phyloP scores from a whole-genome alignment of 2,329 filamentous ascomycete genomes.

The Aureobasidium sp. region DNA sequence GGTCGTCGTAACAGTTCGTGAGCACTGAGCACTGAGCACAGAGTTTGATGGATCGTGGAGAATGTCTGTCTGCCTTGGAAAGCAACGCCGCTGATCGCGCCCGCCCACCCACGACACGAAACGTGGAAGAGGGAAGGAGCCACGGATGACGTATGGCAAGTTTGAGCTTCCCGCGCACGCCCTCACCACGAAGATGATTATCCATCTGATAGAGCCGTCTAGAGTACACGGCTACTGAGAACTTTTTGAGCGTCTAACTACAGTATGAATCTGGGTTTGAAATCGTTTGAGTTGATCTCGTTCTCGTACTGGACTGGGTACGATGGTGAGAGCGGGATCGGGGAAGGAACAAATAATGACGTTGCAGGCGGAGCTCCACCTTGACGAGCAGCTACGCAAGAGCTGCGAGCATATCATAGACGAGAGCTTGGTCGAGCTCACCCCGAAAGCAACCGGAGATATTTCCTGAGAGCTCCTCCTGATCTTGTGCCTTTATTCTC shows the following conservation, averaged over 20 bases:
- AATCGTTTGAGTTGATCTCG: not conserved
- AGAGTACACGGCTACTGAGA: not conserved
- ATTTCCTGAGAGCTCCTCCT: not conserved
- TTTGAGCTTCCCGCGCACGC: not conserved
- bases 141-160: not conserved
- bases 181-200: not conserved
- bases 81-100: slow-evolving; percentile 11
- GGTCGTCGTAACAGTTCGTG: slow-evolving; percentile 3
- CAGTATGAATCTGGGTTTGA: not conserved
- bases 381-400: slow-evolving; percentile 2
- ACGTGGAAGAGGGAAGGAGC: slow-evolving; percentile 2
- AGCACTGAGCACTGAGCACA: not conserved
- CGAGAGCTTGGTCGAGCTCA: not conserved
- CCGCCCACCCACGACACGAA: not conserved
- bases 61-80: slow-evolving; percentile 3
- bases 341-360: not conserved
- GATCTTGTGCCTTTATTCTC: not conserved
- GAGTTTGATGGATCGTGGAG: not conserved
- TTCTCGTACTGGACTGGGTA: not conserved
- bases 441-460: not conserved
- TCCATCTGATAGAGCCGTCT: not conserved
- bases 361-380: not conserved
- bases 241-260: not conserved
- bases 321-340: not conserved
- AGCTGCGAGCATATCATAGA: not conserved